phyloP scores from a whole-genome alignment of 2,329 filamentous ascomycete genomes.

The Aureobasidium subglaciale region DNA sequence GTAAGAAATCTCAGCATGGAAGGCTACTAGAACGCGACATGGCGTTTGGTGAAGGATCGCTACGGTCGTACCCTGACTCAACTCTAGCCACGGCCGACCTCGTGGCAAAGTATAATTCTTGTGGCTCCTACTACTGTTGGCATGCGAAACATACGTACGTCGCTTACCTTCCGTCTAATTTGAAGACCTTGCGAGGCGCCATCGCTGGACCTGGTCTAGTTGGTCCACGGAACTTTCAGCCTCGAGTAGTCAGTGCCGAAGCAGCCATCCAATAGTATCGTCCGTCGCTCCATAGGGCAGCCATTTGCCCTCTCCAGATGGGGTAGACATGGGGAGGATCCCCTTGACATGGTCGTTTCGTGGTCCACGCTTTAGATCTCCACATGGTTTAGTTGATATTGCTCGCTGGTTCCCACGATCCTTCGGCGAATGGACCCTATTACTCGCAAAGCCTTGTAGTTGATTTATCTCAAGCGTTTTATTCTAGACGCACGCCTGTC shows the following conservation, averaged over 20 bases:
- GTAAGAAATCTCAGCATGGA: neutral
- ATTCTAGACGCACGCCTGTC: neutral
- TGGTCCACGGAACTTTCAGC: neutral
- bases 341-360: neutral
- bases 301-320: constrained; percentile 5
- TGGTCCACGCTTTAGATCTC: neutral
- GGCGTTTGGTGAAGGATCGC: neutral
- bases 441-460: neutral
- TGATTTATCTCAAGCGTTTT: neutral
- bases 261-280: neutral
- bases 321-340: neutral
- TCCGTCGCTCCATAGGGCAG: neutral
- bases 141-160: neutral
- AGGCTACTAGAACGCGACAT: neutral
- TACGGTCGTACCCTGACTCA: neutral
- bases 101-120: constrained; percentile 9
- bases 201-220: constrained; percentile 1
- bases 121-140: neutral
- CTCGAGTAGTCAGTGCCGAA: constrained; percentile 4
- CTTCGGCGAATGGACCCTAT: neutral
- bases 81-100: neutral
- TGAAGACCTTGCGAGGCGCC: neutral
- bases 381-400: constrained; percentile 9
- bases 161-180: neutral
- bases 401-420: neutral